Evolutionary conservation across 441 rosid species (phyloP), one percentile per base, ranked within the genome.

Genomic region (Pelargonium myrrhifolium): DNA sequence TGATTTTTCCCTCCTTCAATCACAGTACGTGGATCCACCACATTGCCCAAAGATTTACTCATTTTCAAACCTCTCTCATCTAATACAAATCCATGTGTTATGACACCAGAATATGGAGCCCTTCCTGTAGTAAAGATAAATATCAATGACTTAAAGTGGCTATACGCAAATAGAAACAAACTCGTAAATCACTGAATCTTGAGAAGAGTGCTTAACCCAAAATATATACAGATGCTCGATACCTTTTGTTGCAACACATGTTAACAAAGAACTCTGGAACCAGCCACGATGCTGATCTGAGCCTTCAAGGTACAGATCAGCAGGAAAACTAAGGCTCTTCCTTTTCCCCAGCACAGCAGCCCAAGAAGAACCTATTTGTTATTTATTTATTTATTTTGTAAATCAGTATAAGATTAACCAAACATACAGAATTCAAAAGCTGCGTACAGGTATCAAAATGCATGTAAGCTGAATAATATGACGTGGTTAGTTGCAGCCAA

Each of bases 271-370:
- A 83, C 99, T 91, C 73, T 94, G 98, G 73, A 94, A 94, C 99
- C 98, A 94, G 73, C 99, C 99, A 71, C 98, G 96, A 79, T 94
- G 99, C 83, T 94, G 99, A 83, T 94, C 97, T 72, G 99, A 85
- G 66, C 99, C 98, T 83, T 94, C 99, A 75, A 94, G 90, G 81
- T 89, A 94, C 68, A 94, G 76, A 71, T 91, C 97, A 66, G 97
- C 98, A 24, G 99, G 97, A 75, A 82, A 87, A 72, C 72, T 79
- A 79, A 88, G 89, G 74, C 79, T 79, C 22, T 72, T 81, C n/a
- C 92, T 84, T 82, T 81, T 82, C 65, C 85, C 90, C 80, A 92
- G 66, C 65, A 94, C 94, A 71, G 96, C 94, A 79, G 99, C 99
- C 99, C 98, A 94, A 62, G 99, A 94, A 61, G 99, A 89, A 68